A percentile compares a stretch with the other conserved stretches of the same genome.
These are phyloP conservation scores for Fraxinus greggii DNA, from an alignment of 305 asterid species.

Conservation along the genomic window DNA sequence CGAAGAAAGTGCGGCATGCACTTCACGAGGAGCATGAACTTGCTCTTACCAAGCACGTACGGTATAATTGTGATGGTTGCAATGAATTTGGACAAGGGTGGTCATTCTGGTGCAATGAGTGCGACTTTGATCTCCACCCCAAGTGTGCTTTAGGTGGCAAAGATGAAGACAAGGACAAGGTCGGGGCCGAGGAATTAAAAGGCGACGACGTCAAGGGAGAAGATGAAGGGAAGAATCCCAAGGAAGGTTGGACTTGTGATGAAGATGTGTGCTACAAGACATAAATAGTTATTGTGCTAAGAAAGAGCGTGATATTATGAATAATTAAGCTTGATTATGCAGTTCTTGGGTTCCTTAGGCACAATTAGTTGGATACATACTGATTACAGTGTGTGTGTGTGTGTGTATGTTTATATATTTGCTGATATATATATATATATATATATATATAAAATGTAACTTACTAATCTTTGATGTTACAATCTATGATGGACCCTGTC, in stretches of 20 bases:
- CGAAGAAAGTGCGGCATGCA: conserved; percentile 41
- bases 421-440: neutral
- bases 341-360: neutral
- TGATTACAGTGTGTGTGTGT: neutral
- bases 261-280: conserved; percentile 41
- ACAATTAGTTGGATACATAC: neutral
- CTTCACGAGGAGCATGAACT: conserved; percentile 67
- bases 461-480: neutral
- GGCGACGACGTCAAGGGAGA: conserved; percentile 1
- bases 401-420: neutral
- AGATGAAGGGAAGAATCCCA: conserved; percentile 10
- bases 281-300: conserved; percentile 1
- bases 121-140: conserved; percentile 71
- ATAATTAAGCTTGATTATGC: neutral
- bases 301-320: neutral
- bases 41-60: conserved; percentile 40
- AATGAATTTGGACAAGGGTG: conserved; percentile 50
- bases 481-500: neutral
- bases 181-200: neutral
- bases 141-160: conserved; percentile 46
- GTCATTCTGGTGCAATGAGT: conserved; percentile 60
- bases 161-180: neutral
- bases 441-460: too few species aligned
- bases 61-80: conserved; percentile 60
- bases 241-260: conserved; percentile 51